A percentile compares a stretch with the other conserved stretches of the same genome.
phyloP scores from a whole-genome alignment of 2,329 filamentous ascomycete genomes.

The Fusarium oxysporum region DNA sequence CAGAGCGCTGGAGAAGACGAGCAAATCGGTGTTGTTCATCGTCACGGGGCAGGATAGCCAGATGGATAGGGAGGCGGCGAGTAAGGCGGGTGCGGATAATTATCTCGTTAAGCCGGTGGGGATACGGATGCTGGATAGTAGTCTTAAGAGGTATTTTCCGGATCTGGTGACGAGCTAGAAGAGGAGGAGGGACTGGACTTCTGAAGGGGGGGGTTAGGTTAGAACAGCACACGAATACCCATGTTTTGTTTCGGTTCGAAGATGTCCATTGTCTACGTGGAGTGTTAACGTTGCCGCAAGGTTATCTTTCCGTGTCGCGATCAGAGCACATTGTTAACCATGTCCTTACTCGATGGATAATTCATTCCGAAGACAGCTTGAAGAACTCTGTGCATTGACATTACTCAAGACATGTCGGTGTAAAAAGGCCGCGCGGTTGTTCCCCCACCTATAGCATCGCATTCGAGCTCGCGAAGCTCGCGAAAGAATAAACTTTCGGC shows the following conservation, averaged over 20 bases:
- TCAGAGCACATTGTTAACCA: accelerated
- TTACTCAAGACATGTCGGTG: background rate
- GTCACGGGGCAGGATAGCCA: constrained; percentile 46
- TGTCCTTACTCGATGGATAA: background rate
- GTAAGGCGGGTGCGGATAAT: constrained; percentile 39
- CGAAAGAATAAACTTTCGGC: background rate
- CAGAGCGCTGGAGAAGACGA: constrained; percentile 34
- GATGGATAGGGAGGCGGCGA: constrained; percentile 30
- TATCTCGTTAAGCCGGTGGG: constrained; percentile 44
- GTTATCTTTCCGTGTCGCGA: no score
- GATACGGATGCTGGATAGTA: constrained; percentile 35
- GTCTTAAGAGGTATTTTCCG: constrained; percentile 32
- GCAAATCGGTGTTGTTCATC: constrained; percentile 38
- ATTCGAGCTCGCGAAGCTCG: background rate
- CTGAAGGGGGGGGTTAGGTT: background rate
- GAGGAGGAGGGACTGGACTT: background rate
- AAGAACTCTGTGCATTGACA: background rate
- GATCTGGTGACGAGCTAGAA: constrained; percentile 1
- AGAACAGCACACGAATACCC: constrained; percentile 6
- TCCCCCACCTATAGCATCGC: background rate
- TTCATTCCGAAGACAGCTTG: no score
- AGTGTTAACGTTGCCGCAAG: no score
- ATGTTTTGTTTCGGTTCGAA: background rate
- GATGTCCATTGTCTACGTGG: background rate
- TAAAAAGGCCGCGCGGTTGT: background rate